A percentile compares a stretch with the other conserved stretches of the same genome.
Evolutionary conservation across 2,329 filamentous ascomycete species (phyloP).

Genomic region (Aspergillus uvarum): DNA sequence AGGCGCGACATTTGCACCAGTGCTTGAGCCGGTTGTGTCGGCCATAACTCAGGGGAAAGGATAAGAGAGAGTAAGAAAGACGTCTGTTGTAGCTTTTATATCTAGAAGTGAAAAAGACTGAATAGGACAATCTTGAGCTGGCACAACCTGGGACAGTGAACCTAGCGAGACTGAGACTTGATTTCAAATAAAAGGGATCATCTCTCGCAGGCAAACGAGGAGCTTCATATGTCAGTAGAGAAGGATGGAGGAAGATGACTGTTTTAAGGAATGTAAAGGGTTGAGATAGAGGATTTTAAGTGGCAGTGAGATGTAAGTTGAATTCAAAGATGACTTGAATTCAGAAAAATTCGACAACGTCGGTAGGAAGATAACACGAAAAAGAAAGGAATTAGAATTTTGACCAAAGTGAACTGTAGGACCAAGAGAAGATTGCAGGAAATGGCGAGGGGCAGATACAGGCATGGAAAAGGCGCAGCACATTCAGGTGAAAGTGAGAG

Average conservation of each 20-base stretch:
- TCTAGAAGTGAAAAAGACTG: slow-evolving; percentile 13
- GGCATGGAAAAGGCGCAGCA: not conserved
- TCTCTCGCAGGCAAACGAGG: not conserved
- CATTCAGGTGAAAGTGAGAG: slow-evolving; percentile 8
- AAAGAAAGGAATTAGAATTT: not conserved
- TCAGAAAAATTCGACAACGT: not conserved
- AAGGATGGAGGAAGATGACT: not conserved
- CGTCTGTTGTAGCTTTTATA: slow-evolving; percentile 9
- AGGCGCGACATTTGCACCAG: slow-evolving; percentile 33
- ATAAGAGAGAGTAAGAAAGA: not conserved
- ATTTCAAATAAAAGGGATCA: not conserved
- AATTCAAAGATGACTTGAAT: not conserved
- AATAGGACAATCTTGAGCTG: slow-evolving; percentile 1
- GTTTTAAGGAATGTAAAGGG: not conserved
- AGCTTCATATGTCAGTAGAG: not conserved
- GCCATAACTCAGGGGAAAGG: slow-evolving; percentile 28
- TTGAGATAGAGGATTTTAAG: not conserved
- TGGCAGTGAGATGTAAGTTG: not conserved
- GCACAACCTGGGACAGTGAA: not conserved
- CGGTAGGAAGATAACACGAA: not conserved
- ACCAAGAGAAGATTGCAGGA: not conserved
- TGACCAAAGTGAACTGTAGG: not conserved
- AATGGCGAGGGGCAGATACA: slow-evolving; percentile 15
- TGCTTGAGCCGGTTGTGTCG: slow-evolving; percentile 34
- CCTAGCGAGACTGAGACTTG: not conserved